Evolutionary conservation across 495 filamentous ascomycete species (phyloP).

Genomic region (Neurospora discreta): DNA sequence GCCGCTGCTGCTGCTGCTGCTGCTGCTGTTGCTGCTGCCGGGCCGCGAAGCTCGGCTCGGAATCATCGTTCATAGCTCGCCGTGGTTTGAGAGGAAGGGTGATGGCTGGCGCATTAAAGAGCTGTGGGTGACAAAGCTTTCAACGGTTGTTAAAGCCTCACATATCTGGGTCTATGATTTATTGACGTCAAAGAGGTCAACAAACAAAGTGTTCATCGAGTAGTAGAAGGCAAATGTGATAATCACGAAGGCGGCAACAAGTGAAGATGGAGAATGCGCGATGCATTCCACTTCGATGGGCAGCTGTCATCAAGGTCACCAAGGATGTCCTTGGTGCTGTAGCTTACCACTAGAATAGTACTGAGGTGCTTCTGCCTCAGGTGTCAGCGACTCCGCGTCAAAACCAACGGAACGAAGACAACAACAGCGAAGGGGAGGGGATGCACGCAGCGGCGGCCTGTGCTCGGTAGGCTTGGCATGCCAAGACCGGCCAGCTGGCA

Average conservation of each 20-base stretch:
- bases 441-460: background rate
- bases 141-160: background rate
- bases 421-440: background rate
- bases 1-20: constrained; percentile 20
- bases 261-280: background rate
- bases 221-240: background rate
- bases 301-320: background rate
- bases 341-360: background rate
- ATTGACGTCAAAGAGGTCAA: background rate
- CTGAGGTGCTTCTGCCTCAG: background rate
- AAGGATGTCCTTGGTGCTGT: background rate
- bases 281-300: background rate
- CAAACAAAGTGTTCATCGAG: background rate
- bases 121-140: background rate
- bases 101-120: background rate
- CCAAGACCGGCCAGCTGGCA: background rate
- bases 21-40: constrained; percentile 28
- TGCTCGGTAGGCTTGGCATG: background rate
- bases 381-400: background rate
- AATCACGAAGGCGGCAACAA: background rate
- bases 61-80: constrained; percentile 58
- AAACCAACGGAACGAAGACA: background rate
- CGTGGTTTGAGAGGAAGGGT: constrained; percentile 12
- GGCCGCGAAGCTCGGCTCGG: constrained; percentile 44
- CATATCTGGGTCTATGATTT: background rate